Evolutionary conservation across 1,284 basidiomycete genomes (phyloP), one percentile per base, ranked within the genome.

Genomic region (Earliella scabrosa): DNA sequence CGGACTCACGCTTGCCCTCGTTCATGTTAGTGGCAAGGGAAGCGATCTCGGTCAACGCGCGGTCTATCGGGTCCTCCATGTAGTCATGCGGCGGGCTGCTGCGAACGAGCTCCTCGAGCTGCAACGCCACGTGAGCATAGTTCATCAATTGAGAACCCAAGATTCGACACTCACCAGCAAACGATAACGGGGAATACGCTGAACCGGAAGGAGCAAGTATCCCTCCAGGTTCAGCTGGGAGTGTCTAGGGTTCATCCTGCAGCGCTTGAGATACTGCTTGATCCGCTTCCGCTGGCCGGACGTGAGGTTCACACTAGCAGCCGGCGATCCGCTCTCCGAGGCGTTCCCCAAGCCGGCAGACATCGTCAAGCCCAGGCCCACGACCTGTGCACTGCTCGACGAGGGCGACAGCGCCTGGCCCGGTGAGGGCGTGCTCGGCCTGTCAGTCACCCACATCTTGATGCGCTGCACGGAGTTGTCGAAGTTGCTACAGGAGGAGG

Each of bases 221-320:
- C 91, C 92, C 76, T 99, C 96, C 62, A 99, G 75, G 69, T 95
- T 98, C 60, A 99, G 83, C 73, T 99, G 97, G n/a, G 92, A 92
- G 74, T 99, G 97, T 36, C 88, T 82, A 3, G 95, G 95, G 65
- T 91, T 88, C 68, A 91, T 74, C 47, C 91, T 85, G 68, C 90
- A 93, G 44, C 90, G 85, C 76, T 97, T 96, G 47, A 97, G 73
- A 73, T 94, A 97, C 10, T 82, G 70, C 72, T 90, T 93, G 68
- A 97, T 92, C 32, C 95, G 85, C 71, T 90, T 97, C 64, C 85
- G 82, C 72, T 97, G 95, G 56, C 87, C 82, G 7, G 90, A 83
- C 3, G 88, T 81, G 56, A 86, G 69, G 7, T 73, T 46, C 4
- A 63, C 68, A 18, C 68, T 65, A 8, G 64, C 65, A 18, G 70